Conservation (phyloP, 352 stramenopile species). For the Globisporangium megalacanthum region DNA sequence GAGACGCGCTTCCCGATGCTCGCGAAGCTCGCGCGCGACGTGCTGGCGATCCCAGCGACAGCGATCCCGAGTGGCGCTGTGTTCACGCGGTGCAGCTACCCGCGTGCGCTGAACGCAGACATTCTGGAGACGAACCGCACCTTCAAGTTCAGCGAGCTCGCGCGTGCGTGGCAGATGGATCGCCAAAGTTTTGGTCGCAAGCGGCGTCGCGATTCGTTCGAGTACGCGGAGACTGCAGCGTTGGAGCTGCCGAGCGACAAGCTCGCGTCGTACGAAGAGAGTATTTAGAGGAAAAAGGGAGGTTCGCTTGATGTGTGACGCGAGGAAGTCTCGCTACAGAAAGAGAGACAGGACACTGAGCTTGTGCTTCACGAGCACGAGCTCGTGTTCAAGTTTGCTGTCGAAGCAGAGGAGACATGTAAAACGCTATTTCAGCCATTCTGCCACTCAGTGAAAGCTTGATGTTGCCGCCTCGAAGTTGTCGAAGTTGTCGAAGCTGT, state of each 20-base stretch:
- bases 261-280: slow-evolving; percentile 80
- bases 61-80: slow-evolving; percentile 61
- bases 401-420: no score
- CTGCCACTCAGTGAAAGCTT: no score
- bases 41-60: slow-evolving; percentile 68
- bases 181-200: slow-evolving; percentile 72
- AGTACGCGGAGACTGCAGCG: slow-evolving; percentile 48
- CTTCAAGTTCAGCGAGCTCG: slow-evolving; percentile 72
- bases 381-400: no score
- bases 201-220: slow-evolving; percentile 70
- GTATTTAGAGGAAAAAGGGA: slow-evolving; percentile 52
- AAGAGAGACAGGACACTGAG: no score
- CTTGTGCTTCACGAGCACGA: no score
- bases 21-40: slow-evolving; percentile 70
- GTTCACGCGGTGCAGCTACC: slow-evolving; percentile 63
- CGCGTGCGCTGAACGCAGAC: slow-evolving; percentile 48
- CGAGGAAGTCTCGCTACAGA: no score
- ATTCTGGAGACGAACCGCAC: slow-evolving; percentile 62
- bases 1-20: slow-evolving; percentile 65
- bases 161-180: slow-evolving; percentile 74
- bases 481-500: no score
- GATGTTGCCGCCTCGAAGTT: no score
- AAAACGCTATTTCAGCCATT: no score
- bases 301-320: not conserved
- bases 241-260: slow-evolving; percentile 48